Evolutionary conservation across 2,329 filamentous ascomycete species (phyloP), one percentile per base, ranked within the genome.

Genomic region (Sclerotinia subarctica): DNA sequence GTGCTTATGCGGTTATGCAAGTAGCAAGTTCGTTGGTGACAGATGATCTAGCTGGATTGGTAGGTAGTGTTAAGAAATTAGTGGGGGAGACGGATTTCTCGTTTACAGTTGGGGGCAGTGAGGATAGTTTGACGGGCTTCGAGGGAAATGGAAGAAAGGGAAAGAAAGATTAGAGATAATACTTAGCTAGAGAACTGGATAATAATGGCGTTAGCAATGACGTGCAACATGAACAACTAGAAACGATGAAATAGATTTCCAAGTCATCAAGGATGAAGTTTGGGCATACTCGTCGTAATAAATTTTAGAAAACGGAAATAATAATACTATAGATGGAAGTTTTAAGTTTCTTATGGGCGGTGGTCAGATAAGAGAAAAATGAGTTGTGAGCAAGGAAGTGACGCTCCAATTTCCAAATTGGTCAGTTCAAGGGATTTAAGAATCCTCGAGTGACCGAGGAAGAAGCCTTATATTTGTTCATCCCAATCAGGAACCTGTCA

Each of bases 81-180:
- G 90, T 93, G 0, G 90, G 91, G 1, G 90, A 92, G 70, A 82
- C 92, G 29, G 90, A 93, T 76, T 94, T 93, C 52, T 72, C 72
- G 32, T 76, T 77, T 66, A 69, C 49, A 42, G 72, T 78, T n/a
- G 49, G 38, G 7, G 3, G 32, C 13, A 56, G 44, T n/a, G 52
- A 56, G 42, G 44, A 49, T 42, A 49, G 5, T 24, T 29, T 47
- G 32, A 44, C n/a, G 11, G 46, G 47, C 11, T 44, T 35, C n/a
- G 46, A 35, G 15, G 54, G 5, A 26, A 26, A n/a, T 51, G 47
- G 29, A 17, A 42, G 42, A 38, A 68, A 65, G 29, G 58, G 59
- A 2, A 65, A 68, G 32, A 46, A 53, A 21, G 66, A 65, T n/a
- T 64, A 56, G 44, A 24, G 7, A 13, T 11, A 21, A 46, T 10